A percentile compares a stretch with the other conserved stretches of the same genome.
Conservation (phyloP, 768 basidiomycete genomes). For the Leucogyrophana mollusca region DNA sequence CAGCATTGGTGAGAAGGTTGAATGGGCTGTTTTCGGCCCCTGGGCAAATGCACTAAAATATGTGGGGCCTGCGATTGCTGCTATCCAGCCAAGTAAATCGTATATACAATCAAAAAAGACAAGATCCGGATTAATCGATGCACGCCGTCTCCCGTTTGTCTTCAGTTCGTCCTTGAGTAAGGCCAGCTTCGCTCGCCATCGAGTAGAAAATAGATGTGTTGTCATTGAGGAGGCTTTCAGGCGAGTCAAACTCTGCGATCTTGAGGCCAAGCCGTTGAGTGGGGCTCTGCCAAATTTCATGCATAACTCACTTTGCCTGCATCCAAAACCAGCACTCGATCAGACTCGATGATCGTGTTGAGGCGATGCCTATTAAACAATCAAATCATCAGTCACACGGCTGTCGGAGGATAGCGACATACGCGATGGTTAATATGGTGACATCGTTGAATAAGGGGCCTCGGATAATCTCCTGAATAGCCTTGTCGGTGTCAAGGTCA, state of each 20-base stretch:
- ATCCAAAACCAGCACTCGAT: slow-evolving; percentile 80
- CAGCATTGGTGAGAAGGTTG: too few relatives aligned
- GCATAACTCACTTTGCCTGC: slow-evolving; percentile 55
- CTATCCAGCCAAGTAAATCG: too few relatives aligned
- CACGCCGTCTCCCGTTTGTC: too few relatives aligned
- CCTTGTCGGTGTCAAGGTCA: slow-evolving; percentile 85
- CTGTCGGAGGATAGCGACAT: slow-evolving; percentile 27
- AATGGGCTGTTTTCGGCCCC: too few relatives aligned
- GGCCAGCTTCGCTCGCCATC: slow-evolving; percentile 64
- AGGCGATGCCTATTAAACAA: slow-evolving; percentile 57
- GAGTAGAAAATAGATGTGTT: slow-evolving; percentile 57
- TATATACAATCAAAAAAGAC: too few relatives aligned
- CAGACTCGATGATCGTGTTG: slow-evolving; percentile 82
- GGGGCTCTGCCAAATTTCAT: not conserved
- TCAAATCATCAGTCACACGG: not conserved
- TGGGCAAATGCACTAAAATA: too few relatives aligned
- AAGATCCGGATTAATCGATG: too few relatives aligned
- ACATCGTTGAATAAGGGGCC: slow-evolving; percentile 75
- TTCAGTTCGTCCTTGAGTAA: slow-evolving; percentile 20
- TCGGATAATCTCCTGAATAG: slow-evolving; percentile 84
- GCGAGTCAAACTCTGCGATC: slow-evolving; percentile 81
- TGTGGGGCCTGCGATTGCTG: too few relatives aligned
- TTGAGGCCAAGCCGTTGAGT: slow-evolving; percentile 19
- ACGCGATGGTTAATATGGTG: slow-evolving; percentile 89
- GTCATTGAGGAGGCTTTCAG: slow-evolving; percentile 59